Percentiles rank a stretch among this genome's conserved stretches.
phyloP scores from a whole-genome alignment of 495 filamentous ascomycete species.

The Xylaria longipes region DNA sequence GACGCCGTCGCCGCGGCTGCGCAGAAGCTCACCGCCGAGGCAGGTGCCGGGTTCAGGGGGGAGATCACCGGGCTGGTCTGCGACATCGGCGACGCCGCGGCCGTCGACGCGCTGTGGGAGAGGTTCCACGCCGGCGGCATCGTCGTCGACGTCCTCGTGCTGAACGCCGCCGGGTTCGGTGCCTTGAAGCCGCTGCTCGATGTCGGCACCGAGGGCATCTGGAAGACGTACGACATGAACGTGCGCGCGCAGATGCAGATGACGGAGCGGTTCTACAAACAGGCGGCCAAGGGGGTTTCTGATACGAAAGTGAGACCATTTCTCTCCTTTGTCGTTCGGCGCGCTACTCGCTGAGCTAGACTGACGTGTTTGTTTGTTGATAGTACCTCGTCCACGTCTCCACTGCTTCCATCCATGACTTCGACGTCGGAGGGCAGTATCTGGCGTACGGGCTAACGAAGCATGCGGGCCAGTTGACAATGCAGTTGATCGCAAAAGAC shows the following conservation, averaged over 20 bases:
- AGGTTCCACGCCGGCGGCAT: slow-evolving; percentile 36
- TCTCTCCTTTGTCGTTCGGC: not conserved
- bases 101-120: slow-evolving; percentile 44
- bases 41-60: slow-evolving; percentile 2
- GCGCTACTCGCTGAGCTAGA: not conserved
- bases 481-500: slow-evolving; percentile 48
- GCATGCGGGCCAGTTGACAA: slow-evolving; percentile 43
- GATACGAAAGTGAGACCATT: not conserved
- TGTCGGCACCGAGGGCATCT: slow-evolving; percentile 36
- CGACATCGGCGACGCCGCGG: slow-evolving; percentile 37
- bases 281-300: slow-evolving; percentile 26
- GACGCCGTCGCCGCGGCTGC: slow-evolving; percentile 26
- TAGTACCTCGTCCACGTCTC: slow-evolving; percentile 49
- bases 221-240: slow-evolving; percentile 43
- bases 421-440: slow-evolving; percentile 5
- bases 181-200: slow-evolving; percentile 33
- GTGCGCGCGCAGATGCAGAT: slow-evolving; percentile 44
- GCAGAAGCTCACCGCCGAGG: slow-evolving; percentile 19
- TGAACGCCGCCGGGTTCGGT: slow-evolving; percentile 42
- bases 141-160: slow-evolving; percentile 48
- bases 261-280: slow-evolving; percentile 44
- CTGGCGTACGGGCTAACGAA: slow-evolving; percentile 46
- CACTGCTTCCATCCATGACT: slow-evolving; percentile 38
- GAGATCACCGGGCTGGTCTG: slow-evolving; percentile 29
- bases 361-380: not conserved